Base-by-base conservation (phyloP, 768 basidiomycete species). In the Lepiota venenata region DNA sequence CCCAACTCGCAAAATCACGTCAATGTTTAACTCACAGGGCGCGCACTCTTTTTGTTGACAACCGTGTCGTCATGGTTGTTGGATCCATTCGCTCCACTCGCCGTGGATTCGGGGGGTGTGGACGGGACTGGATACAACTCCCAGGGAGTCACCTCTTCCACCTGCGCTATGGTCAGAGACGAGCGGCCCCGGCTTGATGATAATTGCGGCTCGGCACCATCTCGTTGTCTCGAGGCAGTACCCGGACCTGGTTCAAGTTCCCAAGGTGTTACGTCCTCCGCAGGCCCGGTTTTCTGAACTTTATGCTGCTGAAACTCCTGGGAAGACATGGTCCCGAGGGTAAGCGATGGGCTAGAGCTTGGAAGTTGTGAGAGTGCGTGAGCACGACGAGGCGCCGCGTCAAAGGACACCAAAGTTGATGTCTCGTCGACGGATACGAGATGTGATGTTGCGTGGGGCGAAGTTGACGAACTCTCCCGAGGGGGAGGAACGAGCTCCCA, bases 91-190 rank as follows among this genome's bases (percentile, higher is more conserved):
- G 11, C 12, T 27, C 43, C 50, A 7, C 9, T 35, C 14, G 18
- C 29, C 10, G 15, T 12, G 39, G 16, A 25, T 4, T 47, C 53
- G 22, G 29, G 47, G 8, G 39, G 47, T 40, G 32, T 29, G 35
- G 57, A 50, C 15, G 68, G 66, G 32, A 61, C 63, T n/a, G 65
- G 64, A 50, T 66, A 60, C 20, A 69, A 46, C 58, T 68, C 67
- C 67, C 67, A 68, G 50, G 68, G 68, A 32, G 62, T 68, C 15
- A 69, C 66, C 39, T 68, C 66, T 39, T 68, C 65, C 46, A 66
- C 50, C 27, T 60, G 59, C 18, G 63, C 63, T 43, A 66, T 59
- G 7, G 62, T 59, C 32, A 64, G 42, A 21, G 64, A 62, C 25
- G 64, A 60, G 3, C 62, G 62, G 14, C 62, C 56, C 27, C 60